phyloP scores from a whole-genome alignment of 495 filamentous ascomycete species.

The Trichoderma reesei region DNA sequence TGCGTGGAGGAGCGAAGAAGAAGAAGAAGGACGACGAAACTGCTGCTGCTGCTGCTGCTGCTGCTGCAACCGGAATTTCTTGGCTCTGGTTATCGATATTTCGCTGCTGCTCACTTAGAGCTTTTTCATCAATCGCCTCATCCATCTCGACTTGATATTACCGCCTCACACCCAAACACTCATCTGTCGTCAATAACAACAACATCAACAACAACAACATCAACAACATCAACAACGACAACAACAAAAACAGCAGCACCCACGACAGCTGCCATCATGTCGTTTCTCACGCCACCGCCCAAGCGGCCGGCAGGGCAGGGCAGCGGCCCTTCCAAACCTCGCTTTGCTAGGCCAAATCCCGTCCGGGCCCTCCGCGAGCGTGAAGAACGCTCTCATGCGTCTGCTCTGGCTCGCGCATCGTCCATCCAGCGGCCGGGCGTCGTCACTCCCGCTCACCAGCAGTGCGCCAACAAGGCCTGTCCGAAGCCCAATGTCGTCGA shows the following conservation, averaged over 20 bases:
- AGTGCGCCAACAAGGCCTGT: conserved; percentile 31
- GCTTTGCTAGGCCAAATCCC: conserved; percentile 9
- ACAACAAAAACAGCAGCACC: neutral
- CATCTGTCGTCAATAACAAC: too few species aligned
- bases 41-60: too few species aligned
- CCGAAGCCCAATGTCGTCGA: conserved; percentile 32
- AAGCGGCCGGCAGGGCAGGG: neutral
- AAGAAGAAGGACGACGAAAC: too few species aligned
- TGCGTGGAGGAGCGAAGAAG: neutral
- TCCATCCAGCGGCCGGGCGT: neutral
- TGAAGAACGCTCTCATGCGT: conserved; percentile 7
- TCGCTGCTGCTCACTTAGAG: conserved; percentile 4
- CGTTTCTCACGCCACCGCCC: conserved; percentile 6
- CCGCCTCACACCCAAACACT: too few species aligned
- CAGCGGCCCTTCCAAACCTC: neutral
- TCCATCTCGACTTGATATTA: neutral
- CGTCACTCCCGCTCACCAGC: conserved; percentile 12
- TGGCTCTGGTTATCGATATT: neutral
- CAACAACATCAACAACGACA: too few species aligned
- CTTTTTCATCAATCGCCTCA: neutral
- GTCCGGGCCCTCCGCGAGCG: conserved; percentile 11
- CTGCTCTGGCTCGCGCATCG: neutral
- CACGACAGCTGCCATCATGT: neutral
- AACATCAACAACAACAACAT: too few species aligned
- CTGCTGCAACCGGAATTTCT: neutral